Conservation (phyloP, 2,329 filamentous ascomycete species). For the Teratosphaeria pseudoeucalypti region DNA sequence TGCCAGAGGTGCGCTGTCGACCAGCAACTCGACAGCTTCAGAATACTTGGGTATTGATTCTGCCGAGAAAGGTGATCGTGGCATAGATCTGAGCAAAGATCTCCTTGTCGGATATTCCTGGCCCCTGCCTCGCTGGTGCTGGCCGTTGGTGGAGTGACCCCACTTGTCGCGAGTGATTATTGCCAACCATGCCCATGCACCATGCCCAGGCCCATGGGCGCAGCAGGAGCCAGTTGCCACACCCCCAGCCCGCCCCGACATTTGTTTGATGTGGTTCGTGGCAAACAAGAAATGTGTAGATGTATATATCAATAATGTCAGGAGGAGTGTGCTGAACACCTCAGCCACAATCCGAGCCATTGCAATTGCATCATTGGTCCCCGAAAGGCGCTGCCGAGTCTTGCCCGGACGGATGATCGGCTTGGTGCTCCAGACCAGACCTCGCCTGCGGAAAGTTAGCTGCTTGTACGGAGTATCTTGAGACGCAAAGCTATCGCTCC, state of each 20-base stretch:
- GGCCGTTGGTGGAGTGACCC: neutral
- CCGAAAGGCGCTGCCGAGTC: neutral
- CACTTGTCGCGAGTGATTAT: neutral
- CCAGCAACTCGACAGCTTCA: neutral
- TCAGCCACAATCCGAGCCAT: neutral
- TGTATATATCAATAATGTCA: neutral
- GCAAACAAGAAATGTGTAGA: neutral
- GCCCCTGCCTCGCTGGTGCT: neutral
- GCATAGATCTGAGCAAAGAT: neutral
- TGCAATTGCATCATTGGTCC: neutral
- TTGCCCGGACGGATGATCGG: neutral
- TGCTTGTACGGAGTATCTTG: neutral
- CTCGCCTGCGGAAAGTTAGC: neutral
- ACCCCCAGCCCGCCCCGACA: neutral
- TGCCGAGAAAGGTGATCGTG: neutral
- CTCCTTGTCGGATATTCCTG: neutral
- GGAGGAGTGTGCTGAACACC: neutral
- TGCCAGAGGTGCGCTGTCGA: no score
- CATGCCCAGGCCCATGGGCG: neutral
- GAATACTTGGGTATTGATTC: neutral
- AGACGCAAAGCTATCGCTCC: neutral
- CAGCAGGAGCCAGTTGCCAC: neutral
- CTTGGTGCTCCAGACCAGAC: neutral
- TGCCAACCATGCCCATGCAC: neutral
- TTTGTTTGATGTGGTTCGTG: neutral